Evolutionary conservation across 306 rosid genomes (phyloP).

Genomic region (Canavalia ensiformis): DNA sequence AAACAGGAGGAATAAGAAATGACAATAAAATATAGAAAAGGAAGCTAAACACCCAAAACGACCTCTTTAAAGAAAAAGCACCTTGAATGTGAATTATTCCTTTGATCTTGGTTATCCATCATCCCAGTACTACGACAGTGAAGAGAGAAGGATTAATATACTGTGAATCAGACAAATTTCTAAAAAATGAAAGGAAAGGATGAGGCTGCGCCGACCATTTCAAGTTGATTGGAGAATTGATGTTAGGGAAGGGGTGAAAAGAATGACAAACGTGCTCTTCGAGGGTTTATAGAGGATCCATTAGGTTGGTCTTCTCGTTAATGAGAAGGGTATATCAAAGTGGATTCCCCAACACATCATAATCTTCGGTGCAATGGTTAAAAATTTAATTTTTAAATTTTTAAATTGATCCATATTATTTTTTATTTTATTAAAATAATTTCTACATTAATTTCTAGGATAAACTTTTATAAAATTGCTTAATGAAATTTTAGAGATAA

Average conservation of each 20-base stretch:
- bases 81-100: slow-evolving; percentile 45
- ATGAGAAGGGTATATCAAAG: slow-evolving; percentile 79
- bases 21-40: not conserved
- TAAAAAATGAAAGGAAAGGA: too few relatives aligned
- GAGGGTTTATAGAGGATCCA: slow-evolving; percentile 76
- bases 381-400: too few relatives aligned
- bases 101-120: slow-evolving; percentile 46
- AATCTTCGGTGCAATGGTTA: slow-evolving; percentile 48
- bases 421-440: too few relatives aligned
- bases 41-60: not conserved
- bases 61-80: not conserved
- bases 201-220: too few relatives aligned
- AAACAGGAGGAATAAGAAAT: not conserved
- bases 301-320: slow-evolving; percentile 62
- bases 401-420: too few relatives aligned
- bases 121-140: not conserved
- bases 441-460: too few relatives aligned
- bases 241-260: slow-evolving; percentile 51
- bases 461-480: too few relatives aligned
- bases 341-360: slow-evolving; percentile 63
- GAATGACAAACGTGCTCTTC: slow-evolving; percentile 74
- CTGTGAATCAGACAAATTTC: too few relatives aligned
- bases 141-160: not conserved
- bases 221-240: too few relatives aligned
- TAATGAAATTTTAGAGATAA: too few relatives aligned